Percentiles rank a stretch among this genome's conserved stretches.
Conservation (phyloP, 192 early-diverging fungal genomes). For the Haplosporangium gracile region DNA sequence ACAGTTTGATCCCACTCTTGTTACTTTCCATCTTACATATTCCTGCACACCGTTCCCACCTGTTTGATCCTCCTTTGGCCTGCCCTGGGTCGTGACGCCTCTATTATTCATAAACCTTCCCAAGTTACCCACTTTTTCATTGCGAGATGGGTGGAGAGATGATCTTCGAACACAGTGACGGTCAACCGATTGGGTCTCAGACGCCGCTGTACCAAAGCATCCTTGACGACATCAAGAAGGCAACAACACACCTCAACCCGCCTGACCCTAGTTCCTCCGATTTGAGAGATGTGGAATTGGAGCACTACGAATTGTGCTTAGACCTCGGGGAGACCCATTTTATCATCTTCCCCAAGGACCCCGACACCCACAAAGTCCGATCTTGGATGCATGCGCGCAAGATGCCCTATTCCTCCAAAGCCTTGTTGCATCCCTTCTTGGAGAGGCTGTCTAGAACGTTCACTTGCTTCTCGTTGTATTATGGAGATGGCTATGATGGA, state of each 20-base stretch:
- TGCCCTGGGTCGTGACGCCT: constrained; percentile 10
- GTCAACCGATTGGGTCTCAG: neutral
- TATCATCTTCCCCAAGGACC: constrained; percentile 16
- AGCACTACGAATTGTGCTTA: constrained; percentile 10
- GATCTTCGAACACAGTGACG: constrained; percentile 16
- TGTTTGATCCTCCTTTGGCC: neutral
- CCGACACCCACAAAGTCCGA: constrained; percentile 14
- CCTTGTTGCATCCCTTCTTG: neutral
- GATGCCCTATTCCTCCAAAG: constrained; percentile 3
- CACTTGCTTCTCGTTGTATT: constrained; percentile 13
- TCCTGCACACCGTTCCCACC: constrained; percentile 5
- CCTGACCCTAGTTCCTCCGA: neutral
- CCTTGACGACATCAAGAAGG: constrained; percentile 16
- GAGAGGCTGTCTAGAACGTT: neutral
- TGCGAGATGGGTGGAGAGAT: constrained; percentile 23
- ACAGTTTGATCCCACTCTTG: neutral
- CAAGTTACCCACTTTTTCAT: neutral
- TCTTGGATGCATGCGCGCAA: constrained; percentile 7
- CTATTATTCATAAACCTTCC: neutral
- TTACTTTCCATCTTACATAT: constrained; percentile 1
- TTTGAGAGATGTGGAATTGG: constrained; percentile 11
- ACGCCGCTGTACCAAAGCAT: constrained; percentile 1
- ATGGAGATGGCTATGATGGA: constrained; percentile 10
- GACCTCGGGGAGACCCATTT: neutral
- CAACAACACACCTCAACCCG: constrained; percentile 7